phyloP scores from a whole-genome alignment of 116 monocot genomes.

The Zostera marina region DNA sequence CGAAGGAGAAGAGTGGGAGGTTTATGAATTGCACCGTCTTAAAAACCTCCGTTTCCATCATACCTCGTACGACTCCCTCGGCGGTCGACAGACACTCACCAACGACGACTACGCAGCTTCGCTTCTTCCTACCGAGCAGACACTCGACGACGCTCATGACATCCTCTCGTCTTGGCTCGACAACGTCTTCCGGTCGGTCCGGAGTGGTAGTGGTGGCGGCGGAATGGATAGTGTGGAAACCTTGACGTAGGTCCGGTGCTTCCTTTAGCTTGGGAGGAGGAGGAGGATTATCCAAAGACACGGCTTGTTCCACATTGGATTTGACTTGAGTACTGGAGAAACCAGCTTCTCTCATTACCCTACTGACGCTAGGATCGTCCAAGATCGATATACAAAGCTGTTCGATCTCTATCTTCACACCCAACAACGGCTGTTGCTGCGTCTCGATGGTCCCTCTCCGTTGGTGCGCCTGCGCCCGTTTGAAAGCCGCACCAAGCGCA shows the following conservation, averaged over 20 bases:
- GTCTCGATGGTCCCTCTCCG: constrained; percentile 69
- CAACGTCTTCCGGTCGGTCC: neutral
- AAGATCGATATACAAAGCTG: constrained; percentile 85
- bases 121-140: constrained; percentile 25
- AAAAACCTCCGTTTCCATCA: constrained; percentile 51
- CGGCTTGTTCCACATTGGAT: constrained; percentile 61
- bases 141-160: constrained; percentile 32
- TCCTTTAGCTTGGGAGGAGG: no score
- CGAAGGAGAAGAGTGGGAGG: constrained; percentile 38
- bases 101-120: constrained; percentile 41
- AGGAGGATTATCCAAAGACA: constrained; percentile 20
- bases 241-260: no score
- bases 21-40: constrained; percentile 47
- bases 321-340: constrained; percentile 96
- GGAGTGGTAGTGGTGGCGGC: no score
- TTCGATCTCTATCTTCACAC: constrained; percentile 74
- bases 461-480: constrained; percentile 74
- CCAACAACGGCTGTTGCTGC: constrained; percentile 62
- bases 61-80: constrained; percentile 41
- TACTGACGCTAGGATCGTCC: constrained; percentile 93
- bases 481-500: constrained; percentile 76
- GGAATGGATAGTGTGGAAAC: no score
- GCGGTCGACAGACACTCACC: constrained; percentile 42
- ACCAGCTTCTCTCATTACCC: constrained; percentile 93
- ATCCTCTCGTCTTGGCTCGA: constrained; percentile 22